Base-by-base conservation (phyloP, 2,329 filamentous ascomycete species). In the Diplodia corticola region DNA sequence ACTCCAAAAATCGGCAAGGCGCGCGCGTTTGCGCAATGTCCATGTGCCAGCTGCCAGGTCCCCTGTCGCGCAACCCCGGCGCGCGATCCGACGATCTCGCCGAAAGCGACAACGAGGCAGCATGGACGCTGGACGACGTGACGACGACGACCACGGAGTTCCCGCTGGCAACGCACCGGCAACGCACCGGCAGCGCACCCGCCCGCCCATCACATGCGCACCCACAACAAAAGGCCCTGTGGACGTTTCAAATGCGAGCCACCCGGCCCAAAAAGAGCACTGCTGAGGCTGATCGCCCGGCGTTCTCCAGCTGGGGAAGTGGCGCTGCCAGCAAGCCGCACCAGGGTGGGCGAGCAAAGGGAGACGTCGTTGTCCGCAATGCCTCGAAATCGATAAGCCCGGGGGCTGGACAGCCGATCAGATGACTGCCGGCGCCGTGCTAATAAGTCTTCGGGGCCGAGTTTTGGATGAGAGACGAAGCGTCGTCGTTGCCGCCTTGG, bases 291-390 rank as follows among this genome's bases (percentile, higher is more conserved):
- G 57, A 61, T 61, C 57, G 20, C 10, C 30, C 57, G 44, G 57
- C 57, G 40, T 61, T 61, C 57, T 35, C 40, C 57, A 61, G 44
- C 57, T 61, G 57, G 57, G 57, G 57, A 61, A 61, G 57, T 61
- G 57, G 57, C 57, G 57, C 22, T 46, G 55, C 55, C 37, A 60
- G 26, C 55, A 48, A 60, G 55, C 55, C 55, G 55, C 40, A 60
- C 40, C 37, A 48, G 55, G 33, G 22, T 26, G 50, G 17, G 55
- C 55, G 40, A 60, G 55, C 55, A 48, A 60, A 60, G 55, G 54
- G 55, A 60, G 55, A 30, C 15, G 37, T 26, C 22, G 55, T 22
- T 22, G 55, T 20, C 40, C 40, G 40, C 55, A 48, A 60, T 60
- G 40, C 55, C 55, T 60, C 24, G 40, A 48, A 60, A 61, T 44